Base-by-base conservation (phyloP, 768 basidiomycete genomes). In the Hemileccinum impolitum region DNA sequence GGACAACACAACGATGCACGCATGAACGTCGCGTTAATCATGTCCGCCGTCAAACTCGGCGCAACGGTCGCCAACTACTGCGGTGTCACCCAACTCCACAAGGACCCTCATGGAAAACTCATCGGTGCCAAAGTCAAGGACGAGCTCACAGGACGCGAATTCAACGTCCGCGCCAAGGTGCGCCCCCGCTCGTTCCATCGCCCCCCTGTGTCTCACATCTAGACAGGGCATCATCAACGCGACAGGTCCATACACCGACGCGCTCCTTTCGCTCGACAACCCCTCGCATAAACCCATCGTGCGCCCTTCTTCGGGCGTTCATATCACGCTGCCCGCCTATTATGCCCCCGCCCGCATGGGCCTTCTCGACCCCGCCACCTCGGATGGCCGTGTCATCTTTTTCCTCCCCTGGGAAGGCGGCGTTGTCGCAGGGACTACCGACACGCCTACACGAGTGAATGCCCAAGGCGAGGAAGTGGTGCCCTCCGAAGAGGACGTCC, bases 371-470 rank as follows among this genome's bases (percentile, higher is more conserved):
- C 96, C 95, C 1, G 77, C 91, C 3, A 96, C 96, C 4, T 92
- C 90, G 0, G 95, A 99, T 55, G 95, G 95, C 0, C 87, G 95
- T 23, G 94, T 99, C 47, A 95, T 99, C 63, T 99, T 97, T 79
- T 96, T 99, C 80, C 80, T 99, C 10, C 95, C 95, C 0, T 99
- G 96, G 95, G 87, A 97, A 70, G 95, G 95, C 9, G 92, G 87
- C 72, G 94, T 94, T 35, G 94, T 99, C 54, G 95, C 95, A 2
- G 95, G 95, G 21, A 97, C 96, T 3, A 99, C 95, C 8, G 95
- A 99, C 66, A 78, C 88, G 0, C 86, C 87, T 0, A 83, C 87
- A 3, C 63, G 70, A 2, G 87, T 95, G 45, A 74, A 75, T 28
- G 75, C 77, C 13, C 53, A 64, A 15, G 61, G 59, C 10, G 61